Evolutionary conservation across 176 grass and related monocot genomes (phyloP).

Genomic region (Triticum urartu): DNA sequence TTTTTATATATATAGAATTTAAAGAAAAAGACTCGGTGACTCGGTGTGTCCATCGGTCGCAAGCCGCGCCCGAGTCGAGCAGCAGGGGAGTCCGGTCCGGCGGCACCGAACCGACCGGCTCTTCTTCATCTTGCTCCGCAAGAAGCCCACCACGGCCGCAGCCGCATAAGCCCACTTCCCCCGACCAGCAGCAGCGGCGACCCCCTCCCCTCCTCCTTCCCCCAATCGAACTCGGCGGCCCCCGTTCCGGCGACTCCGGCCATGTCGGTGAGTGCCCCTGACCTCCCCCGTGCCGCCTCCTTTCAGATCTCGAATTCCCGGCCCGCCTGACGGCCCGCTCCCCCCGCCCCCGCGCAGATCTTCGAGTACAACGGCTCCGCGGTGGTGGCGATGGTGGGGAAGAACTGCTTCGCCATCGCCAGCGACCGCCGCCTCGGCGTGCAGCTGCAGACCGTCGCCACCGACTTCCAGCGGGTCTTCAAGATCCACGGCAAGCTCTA

Average conservation of each 20-base stretch:
- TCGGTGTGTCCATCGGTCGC: background rate
- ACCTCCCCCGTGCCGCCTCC: background rate
- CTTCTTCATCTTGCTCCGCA: slow-evolving; percentile 46
- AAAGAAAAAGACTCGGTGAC: background rate
- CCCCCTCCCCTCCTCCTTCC: background rate
- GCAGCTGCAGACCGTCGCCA: slow-evolving; percentile 90
- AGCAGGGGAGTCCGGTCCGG: background rate
- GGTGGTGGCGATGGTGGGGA: slow-evolving; percentile 96
- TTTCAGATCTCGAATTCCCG: background rate
- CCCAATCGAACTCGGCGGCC: background rate
- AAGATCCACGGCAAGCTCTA: slow-evolving; percentile 97
- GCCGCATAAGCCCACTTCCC: background rate
- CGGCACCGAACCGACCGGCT: background rate
- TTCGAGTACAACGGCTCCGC: slow-evolving; percentile 98
- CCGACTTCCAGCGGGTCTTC: slow-evolving; percentile 89
- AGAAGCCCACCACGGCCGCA: slow-evolving; percentile 31
- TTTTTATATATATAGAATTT: no score
- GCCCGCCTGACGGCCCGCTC: background rate
- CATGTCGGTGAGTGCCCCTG: slow-evolving; percentile 45
- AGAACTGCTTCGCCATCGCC: slow-evolving; percentile 98
- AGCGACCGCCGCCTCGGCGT: slow-evolving; percentile 88
- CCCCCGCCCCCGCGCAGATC: slow-evolving; percentile 42
- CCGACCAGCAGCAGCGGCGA: background rate
- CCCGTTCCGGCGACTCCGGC: background rate
- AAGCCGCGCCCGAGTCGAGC: background rate